These are phyloP conservation scores for Lagenidium giganteum DNA, from an alignment of 352 stramenopile genomes.

Conservation along the genomic window DNA sequence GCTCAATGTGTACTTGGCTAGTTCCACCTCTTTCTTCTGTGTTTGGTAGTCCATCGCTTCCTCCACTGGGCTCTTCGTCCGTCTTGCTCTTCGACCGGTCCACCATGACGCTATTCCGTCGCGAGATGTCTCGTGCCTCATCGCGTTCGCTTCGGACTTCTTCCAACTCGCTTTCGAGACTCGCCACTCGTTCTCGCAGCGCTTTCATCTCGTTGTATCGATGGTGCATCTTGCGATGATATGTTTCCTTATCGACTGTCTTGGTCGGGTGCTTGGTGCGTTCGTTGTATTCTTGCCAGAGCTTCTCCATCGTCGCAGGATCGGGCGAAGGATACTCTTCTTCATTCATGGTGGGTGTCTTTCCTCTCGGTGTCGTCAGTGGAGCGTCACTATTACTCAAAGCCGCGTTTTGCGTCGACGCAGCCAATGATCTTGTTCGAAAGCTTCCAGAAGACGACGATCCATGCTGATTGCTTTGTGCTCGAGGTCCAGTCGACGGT, in stretches of 20 bases:
- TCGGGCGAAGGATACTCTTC: constrained; percentile 15
- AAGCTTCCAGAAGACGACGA: constrained; percentile 16
- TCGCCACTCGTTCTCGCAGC: constrained; percentile 40
- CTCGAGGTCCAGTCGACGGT: constrained; percentile 10
- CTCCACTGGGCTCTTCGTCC: background rate
- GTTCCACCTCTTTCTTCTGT: background rate
- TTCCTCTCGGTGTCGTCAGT: background rate
- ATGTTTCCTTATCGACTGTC: constrained; percentile 39
- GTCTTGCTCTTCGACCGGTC: constrained; percentile 1
- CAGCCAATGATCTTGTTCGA: constrained; percentile 9
- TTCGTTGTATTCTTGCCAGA: constrained; percentile 60
- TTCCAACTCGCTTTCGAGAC: constrained; percentile 41
- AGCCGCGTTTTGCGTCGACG: background rate
- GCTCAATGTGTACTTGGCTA: background rate
- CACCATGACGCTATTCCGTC: constrained; percentile 4
- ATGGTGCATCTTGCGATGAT: constrained; percentile 71
- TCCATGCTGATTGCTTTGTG: constrained; percentile 21
- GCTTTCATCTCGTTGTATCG: constrained; percentile 57
- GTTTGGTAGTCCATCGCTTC: background rate
- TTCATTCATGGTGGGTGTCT: background rate
- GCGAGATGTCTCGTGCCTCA: constrained; percentile 17
- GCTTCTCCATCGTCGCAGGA: constrained; percentile 36
- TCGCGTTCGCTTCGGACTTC: constrained; percentile 27
- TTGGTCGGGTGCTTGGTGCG: constrained; percentile 36
- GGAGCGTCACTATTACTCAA: background rate